These are phyloP conservation scores for Dactylellina parvicollis DNA, from an alignment of 2,329 filamentous ascomycete species.

Conservation along the genomic window DNA sequence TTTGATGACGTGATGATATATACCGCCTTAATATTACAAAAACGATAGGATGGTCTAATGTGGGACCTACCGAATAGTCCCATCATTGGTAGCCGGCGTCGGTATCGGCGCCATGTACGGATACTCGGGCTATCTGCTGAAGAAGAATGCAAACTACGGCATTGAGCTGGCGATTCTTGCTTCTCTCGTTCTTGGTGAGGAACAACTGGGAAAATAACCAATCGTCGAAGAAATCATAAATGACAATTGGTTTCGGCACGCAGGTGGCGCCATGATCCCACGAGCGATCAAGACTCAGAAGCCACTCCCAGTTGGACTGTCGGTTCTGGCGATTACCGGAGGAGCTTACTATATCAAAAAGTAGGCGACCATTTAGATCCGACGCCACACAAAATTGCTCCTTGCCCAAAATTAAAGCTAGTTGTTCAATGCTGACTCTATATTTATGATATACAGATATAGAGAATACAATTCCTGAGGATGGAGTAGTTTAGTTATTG, in stretches of 20 bases:
- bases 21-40: too few relatives aligned
- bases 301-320: conserved; percentile 82
- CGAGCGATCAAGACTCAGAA: conserved; percentile 84
- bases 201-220: background rate
- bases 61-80: conserved; percentile 60
- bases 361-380: conserved; percentile 14
- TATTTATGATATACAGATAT: conserved; percentile 6
- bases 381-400: background rate
- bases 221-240: background rate
- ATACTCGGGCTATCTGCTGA: conserved; percentile 82
- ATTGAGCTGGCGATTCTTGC: conserved; percentile 89
- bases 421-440: too few relatives aligned
- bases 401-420: background rate
- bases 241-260: background rate
- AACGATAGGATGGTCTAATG: conserved; percentile 1
- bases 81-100: conserved; percentile 84
- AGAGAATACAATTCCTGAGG: conserved; percentile 40
- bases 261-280: conserved; percentile 79
- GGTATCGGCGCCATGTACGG: conserved; percentile 82
- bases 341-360: conserved; percentile 52
- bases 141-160: conserved; percentile 79
- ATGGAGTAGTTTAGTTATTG: background rate
- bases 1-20: background rate
- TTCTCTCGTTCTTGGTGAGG: conserved; percentile 75
- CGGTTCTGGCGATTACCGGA: conserved; percentile 80